Evolutionary conservation across 2,329 filamentous ascomycete genomes (phyloP).

Genomic region (Fusarium robinianum): DNA sequence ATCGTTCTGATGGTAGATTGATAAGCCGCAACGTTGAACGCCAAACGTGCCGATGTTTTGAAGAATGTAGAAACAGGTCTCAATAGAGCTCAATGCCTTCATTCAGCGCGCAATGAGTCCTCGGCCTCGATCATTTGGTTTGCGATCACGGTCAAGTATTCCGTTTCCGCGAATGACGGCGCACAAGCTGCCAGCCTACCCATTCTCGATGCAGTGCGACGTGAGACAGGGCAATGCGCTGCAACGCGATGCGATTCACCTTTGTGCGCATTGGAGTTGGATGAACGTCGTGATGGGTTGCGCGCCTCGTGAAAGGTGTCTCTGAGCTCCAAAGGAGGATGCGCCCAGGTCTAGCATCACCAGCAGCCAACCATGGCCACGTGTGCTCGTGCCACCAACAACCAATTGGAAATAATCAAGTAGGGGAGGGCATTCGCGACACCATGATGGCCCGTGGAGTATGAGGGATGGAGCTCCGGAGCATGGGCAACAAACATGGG

Average conservation of each 20-base stretch:
- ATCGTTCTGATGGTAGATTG: slow-evolving; percentile 21
- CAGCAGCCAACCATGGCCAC: slow-evolving; percentile 10
- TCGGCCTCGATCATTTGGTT: too few species aligned
- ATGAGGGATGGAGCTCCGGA: slow-evolving; percentile 11
- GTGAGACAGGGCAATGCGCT: background rate
- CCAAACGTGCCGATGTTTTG: too few species aligned
- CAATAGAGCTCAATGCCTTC: background rate
- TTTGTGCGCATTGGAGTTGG: background rate
- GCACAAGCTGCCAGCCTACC: too few species aligned
- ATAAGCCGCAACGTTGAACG: slow-evolving; percentile 22
- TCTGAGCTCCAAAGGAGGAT: slow-evolving; percentile 1
- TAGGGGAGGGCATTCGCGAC: slow-evolving; percentile 2
- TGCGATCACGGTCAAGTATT: too few species aligned
- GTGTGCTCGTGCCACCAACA: slow-evolving; percentile 17
- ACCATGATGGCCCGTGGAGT: slow-evolving; percentile 8
- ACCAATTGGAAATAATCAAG: slow-evolving; percentile 7
- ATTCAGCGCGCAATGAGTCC: too few species aligned
- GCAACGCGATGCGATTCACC: background rate
- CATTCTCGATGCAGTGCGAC: too few species aligned
- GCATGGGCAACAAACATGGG: slow-evolving; percentile 3
- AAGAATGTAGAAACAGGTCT: too few species aligned
- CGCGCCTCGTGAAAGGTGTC: slow-evolving; percentile 1
- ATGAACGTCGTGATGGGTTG: background rate
- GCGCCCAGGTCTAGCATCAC: background rate
- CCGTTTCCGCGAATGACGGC: too few species aligned